phyloP scores from a whole-genome alignment of 441 rosid species.

The Populus trichocarpa region DNA sequence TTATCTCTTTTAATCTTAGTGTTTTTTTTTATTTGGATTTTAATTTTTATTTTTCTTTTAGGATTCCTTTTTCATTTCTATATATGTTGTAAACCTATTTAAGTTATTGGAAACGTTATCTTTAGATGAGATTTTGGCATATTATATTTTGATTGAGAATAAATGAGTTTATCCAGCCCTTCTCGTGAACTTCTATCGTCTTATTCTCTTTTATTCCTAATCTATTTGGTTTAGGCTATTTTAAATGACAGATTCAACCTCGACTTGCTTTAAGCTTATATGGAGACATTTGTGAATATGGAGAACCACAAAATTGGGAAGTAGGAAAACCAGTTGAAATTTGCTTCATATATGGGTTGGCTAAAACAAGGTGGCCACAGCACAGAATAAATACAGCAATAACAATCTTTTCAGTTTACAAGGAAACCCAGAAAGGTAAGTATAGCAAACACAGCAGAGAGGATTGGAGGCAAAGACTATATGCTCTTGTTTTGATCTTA shows the following conservation, averaged over 20 bases:
- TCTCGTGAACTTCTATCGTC: too few species aligned
- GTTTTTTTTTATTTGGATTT: too few species aligned
- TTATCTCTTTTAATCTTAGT: too few species aligned
- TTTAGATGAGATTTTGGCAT: too few species aligned
- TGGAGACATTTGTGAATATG: background rate
- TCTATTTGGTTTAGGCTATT: background rate
- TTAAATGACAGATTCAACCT: background rate
- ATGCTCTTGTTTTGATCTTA: background rate
- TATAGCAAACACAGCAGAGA: background rate
- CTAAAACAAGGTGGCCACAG: background rate
- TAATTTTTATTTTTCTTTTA: too few species aligned
- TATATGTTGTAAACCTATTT: too few species aligned
- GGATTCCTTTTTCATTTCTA: too few species aligned
- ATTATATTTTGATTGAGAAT: too few species aligned
- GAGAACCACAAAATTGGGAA: background rate
- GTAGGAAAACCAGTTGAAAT: background rate
- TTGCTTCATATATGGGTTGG: background rate
- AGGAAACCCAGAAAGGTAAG: constrained; percentile 1
- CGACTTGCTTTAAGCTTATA: background rate
- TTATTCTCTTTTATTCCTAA: too few species aligned
- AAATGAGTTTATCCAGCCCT: too few species aligned
- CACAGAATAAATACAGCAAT: background rate
- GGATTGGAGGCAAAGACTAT: background rate
- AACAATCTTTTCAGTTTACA: background rate
- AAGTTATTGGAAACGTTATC: too few species aligned